Evolutionary conservation across 768 basidiomycete genomes (phyloP), one percentile per base, ranked within the genome.

Genomic region (Rhodotorula toruloides): DNA sequence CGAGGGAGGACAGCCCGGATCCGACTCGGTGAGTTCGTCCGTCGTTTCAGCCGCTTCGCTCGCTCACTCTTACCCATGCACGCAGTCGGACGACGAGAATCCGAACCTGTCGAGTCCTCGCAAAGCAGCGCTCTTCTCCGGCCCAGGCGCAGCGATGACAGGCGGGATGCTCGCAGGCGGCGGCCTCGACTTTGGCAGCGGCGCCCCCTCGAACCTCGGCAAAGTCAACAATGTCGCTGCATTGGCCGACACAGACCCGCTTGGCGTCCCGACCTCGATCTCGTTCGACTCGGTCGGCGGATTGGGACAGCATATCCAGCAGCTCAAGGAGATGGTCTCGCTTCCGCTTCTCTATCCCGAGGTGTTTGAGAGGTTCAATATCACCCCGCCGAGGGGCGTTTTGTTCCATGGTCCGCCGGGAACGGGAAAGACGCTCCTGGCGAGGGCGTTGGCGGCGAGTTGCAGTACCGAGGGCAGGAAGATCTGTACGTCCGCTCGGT

Each of bases 331-430:
- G 77, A 98, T 99, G 96, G 97, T 97, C 0, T 82, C 97, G 14
- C 83, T 99, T 0, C 96, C 96, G 3, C 80, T 99, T 0, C 80
- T 97, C 31, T 98, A 99, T 76, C 96, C 96, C 0, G 96, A 99
- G 77, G 86, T 99, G 21, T 98, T 98, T 76, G 90, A 93, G 72
- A 85, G 86, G 54, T 94, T 98, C 77, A 86, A 85, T 56, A 85
- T 99, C 44, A 97, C 91, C 0, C 96, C 96, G 47, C 96, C 96
- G 4, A 83, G 96, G 39, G 96, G 96, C 55, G 96, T 99, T 0
- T 80, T 99, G 29, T 96, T 99, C 79, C 94, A 98, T 75, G 96
- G 96, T 22, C 96, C 96, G 16, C 96, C 96, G 1, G 96, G 96
- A n/a, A 99, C 96, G 0, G 96, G 96, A 52, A 93, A 93, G 78